phyloP scores from a whole-genome alignment of 306 rosid species.

The Phaseolus lunatus region DNA sequence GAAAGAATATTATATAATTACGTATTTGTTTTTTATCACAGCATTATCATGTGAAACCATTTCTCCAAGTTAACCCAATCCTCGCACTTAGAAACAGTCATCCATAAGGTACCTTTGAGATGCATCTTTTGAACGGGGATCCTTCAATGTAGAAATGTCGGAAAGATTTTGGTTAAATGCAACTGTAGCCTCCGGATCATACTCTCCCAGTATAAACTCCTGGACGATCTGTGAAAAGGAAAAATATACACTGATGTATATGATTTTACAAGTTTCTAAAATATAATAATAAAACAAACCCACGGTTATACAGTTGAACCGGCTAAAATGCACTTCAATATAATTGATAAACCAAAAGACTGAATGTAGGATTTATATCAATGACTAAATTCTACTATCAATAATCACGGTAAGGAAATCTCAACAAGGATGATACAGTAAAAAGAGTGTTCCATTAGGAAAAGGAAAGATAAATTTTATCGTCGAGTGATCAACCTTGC shows the following conservation, averaged over 20 bases:
- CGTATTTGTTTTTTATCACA: slow-evolving; percentile 14
- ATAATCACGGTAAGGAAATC: slow-evolving; percentile 13
- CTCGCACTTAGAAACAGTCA: slow-evolving; percentile 20
- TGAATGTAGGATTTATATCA: slow-evolving; percentile 17
- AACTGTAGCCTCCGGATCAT: slow-evolving; percentile 86
- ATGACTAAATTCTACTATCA: slow-evolving; percentile 3
- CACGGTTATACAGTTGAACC: slow-evolving; percentile 17
- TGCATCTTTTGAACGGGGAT: slow-evolving; percentile 95
- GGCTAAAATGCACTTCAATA: slow-evolving; percentile 27
- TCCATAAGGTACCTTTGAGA: slow-evolving; percentile 73
- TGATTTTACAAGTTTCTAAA: slow-evolving; percentile 32
- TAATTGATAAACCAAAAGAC: not conserved
- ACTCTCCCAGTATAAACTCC: slow-evolving; percentile 80
- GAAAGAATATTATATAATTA: slow-evolving; percentile 36
- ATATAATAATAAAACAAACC: not conserved
- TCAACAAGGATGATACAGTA: not conserved
- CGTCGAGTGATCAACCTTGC: slow-evolving; percentile 2
- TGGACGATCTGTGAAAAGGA: slow-evolving; percentile 70
- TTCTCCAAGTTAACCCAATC: slow-evolving; percentile 22
- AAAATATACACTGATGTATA: slow-evolving; percentile 28
- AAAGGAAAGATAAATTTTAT: not conserved
- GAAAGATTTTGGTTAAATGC: slow-evolving; percentile 82
- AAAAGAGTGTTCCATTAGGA: slow-evolving; percentile 13
- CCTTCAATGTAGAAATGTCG: slow-evolving; percentile 83
- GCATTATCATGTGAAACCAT: slow-evolving; percentile 20